Percentiles rank a stretch among this genome's conserved stretches.
Evolutionary conservation across 805 yeast species (phyloP).

Genomic region (Lipomyces sp.): DNA sequence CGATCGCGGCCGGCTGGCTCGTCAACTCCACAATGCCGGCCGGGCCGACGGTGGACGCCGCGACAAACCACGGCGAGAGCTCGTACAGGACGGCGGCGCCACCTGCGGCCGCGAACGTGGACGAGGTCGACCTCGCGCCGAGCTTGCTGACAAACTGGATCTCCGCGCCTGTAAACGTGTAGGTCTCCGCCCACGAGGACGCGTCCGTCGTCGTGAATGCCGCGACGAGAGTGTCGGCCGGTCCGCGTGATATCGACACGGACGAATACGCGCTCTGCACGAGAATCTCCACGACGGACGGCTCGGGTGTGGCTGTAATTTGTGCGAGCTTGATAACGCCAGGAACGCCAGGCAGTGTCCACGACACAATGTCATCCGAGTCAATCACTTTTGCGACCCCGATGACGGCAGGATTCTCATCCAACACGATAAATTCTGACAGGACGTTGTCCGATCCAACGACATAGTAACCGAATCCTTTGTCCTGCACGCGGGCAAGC

Average conservation of each 20-base stretch:
- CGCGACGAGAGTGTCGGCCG: background rate
- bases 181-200: background rate
- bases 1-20: background rate
- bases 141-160: background rate
- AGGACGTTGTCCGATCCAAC: constrained; percentile 2
- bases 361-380: background rate
- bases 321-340: constrained; percentile 11
- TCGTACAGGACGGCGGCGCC: background rate
- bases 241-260: too few relatives aligned
- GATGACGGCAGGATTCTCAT: constrained; percentile 16
- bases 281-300: background rate
- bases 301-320: background rate
- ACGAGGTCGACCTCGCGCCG: background rate
- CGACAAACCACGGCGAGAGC: background rate
- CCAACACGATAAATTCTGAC: constrained; percentile 3
- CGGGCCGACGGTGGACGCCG: background rate
- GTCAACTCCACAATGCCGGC: background rate
- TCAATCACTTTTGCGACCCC: constrained; percentile 1
- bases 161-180: background rate
- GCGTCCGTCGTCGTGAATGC: background rate
- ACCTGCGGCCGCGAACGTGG: background rate
- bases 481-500: constrained; percentile 6
- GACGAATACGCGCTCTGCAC: background rate
- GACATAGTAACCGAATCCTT: constrained; percentile 10
- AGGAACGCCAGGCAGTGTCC: constrained; percentile 12